Base-by-base conservation (phyloP, 495 filamentous ascomycete genomes). In the Hypoxylon crocopeplum region DNA sequence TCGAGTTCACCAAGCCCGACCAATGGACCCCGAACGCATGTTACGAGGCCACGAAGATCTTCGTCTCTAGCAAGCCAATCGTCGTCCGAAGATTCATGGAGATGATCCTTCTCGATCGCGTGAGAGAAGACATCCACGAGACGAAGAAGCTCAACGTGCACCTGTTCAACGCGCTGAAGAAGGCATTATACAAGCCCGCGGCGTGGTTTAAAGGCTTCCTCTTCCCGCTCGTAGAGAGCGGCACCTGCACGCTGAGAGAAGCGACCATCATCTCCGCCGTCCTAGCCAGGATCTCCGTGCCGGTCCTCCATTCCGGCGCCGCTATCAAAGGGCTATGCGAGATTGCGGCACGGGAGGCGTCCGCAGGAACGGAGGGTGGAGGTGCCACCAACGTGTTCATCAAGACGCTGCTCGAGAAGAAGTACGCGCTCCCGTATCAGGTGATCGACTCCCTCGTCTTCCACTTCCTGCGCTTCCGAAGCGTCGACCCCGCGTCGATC, bases 161-260 rank as follows among this genome's bases (percentile, higher is more conserved):
- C 75, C 82, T 97, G 3, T 99, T 96, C 79, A 90, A 92, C 53
- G 85, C 91, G 1, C 77, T 98, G 39, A 96, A 96, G 72, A 96
- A 96, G 69, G 86, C 87, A 2, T 80, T 98, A 7, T 99, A 97
- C 79, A 98, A 97, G 68, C 95, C 94, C 1, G 89, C 91, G 0
- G 91, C 91, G 17, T 99, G 95, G 75, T 98, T 99, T 80, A 97
- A 97, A 72, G 94, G 94, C 1, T 84, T 98, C 58, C 79, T 98
- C 5, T 98, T 98, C 67, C 95, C 95, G 3, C 80, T 98, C 8
- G 87, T 93, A 0, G 81, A 80, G 12, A 84, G 82, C 48, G 81
- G 77, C 51, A 73, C 67, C 79, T 48, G 33, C 11, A 93, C 92
- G 3, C 74, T 98, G 37, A 83, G 92, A 25, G 94, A 98, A 75